Conservation (phyloP, 2,329 filamentous ascomycete species). For the Talaromyces piceae region DNA sequence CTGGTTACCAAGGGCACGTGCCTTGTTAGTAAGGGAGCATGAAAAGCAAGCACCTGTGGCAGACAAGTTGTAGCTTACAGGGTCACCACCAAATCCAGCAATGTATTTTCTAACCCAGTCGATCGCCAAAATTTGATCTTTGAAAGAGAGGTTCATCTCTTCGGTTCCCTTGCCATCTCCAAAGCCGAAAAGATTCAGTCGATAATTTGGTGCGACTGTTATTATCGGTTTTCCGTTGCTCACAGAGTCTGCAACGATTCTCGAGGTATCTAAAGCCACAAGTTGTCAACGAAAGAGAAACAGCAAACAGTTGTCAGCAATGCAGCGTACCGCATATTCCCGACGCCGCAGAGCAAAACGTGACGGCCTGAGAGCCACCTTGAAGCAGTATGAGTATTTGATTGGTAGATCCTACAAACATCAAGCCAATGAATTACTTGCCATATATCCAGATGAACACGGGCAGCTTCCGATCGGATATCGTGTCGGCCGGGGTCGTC, state of each 20-base stretch:
- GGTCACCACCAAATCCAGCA: conserved; percentile 33
- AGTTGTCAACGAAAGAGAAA: not conserved
- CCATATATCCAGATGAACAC: conserved; percentile 44
- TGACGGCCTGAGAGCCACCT: conserved; percentile 40
- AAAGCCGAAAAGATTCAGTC: conserved; percentile 41
- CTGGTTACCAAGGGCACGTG: conserved; percentile 17
- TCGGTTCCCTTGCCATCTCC: conserved; percentile 27
- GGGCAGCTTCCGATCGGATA: conserved; percentile 19
- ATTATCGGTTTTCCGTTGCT: conserved; percentile 30
- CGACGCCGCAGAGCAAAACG: conserved; percentile 37
- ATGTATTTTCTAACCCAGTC: conserved; percentile 36
- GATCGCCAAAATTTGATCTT: conserved; percentile 27
- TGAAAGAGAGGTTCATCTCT: conserved; percentile 36
- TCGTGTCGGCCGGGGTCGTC: conserved; percentile 18
- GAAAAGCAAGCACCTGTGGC: too few species aligned
- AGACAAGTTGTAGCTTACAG: conserved; percentile 17
- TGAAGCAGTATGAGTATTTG: not conserved
- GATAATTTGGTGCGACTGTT: conserved; percentile 38
- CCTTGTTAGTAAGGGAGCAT: not conserved
- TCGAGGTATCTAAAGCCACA: conserved; percentile 23
- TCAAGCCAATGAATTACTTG: conserved; percentile 3
- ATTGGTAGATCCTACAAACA: not conserved
- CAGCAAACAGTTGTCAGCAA: not conserved
- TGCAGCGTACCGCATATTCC: conserved; percentile 33
- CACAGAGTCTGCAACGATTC: conserved; percentile 31